Base-by-base conservation (phyloP, 345 rosid species). In the Firmiana major region DNA sequence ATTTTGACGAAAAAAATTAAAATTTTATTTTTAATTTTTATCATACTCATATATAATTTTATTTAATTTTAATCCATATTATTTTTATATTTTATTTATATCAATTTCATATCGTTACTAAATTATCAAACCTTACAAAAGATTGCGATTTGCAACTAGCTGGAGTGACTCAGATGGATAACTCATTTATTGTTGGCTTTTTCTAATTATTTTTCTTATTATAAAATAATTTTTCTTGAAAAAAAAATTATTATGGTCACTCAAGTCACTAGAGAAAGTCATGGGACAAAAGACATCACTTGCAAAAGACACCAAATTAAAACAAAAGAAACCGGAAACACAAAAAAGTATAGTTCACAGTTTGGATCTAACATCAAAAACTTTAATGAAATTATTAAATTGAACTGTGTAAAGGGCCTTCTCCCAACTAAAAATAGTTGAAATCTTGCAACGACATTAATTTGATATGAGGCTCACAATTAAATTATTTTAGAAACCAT, bases 131-230 rank as follows among this genome's bases (percentile, higher is more conserved):
- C n/a, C 1, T 13, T 31, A 16, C 17, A 67, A 67, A 43, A 6
- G 53, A 21, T 21, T 43, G 34, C 31, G 43, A 67, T 11, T 42
- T 43, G 71, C 71, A 67, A 68, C 34, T 13, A 24, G 38, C 12
- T 68, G 34, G 31, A 16, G 3, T 46, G 22, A 13, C 19, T 46
- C 57, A 68, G 54, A 24, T 67, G 54, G 34, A 12, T 67, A 34
- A 67, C 34, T 67, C 71, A 67, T 43, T 43, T 67, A 7, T 46
- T 68, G 7, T 24, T 68, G 55, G 57, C 73, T 22, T 68, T 68
- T 68, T 68, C 54, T 22, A 42, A 66, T 66, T 67, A 42, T 67
- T 43, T 67, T 24, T 22, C 34, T 0, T 16, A 3, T 15, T 46
- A 24, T 57, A 68, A 68, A 22, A 68, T 24, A 28, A 63, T 17